These are phyloP conservation scores for Hypholoma fasciculare DNA, from an alignment of 768 basidiomycete genomes.

Conservation along the genomic window DNA sequence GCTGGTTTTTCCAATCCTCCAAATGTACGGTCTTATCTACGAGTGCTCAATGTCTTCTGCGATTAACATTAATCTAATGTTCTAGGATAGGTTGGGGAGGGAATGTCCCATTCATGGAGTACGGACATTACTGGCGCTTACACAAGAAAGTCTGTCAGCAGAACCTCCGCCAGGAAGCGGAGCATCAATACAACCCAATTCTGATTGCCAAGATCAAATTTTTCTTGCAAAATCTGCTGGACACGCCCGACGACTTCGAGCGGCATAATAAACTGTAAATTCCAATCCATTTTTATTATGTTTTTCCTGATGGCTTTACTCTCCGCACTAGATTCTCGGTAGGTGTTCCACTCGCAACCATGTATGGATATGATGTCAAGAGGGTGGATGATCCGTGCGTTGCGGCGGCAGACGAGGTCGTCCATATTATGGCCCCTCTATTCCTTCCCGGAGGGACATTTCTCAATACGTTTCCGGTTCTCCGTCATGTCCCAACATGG, in stretches of 20 bases:
- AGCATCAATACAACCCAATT: conserved; percentile 24
- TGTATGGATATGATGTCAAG: conserved; percentile 18
- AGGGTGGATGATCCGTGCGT: conserved; percentile 16
- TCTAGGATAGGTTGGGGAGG: conserved; percentile 33
- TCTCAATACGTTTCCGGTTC: conserved; percentile 12
- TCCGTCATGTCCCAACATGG: conserved; percentile 15
- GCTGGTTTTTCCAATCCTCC: conserved; percentile 25
- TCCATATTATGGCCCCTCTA: not conserved
- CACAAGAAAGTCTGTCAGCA: conserved; percentile 38
- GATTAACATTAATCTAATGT: not conserved
- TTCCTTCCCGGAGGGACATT: conserved; percentile 8
- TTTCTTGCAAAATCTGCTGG: conserved; percentile 27
- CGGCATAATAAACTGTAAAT: conserved; percentile 14
- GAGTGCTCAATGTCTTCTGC: not conserved
- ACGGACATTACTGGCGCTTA: conserved; percentile 35
- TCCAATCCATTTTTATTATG: not conserved
- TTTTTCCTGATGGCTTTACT: too few relatives aligned
- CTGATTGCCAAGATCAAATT: conserved; percentile 28
- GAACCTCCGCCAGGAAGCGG: conserved; percentile 27
- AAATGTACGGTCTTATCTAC: not conserved
- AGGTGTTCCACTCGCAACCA: conserved; percentile 8
- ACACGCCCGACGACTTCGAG: conserved; percentile 11
- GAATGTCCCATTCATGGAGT: conserved; percentile 32
- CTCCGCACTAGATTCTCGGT: not conserved
- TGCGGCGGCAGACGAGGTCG: conserved; percentile 8